phyloP scores from a whole-genome alignment of 805 yeast genomes.

The Starmerella stellata region DNA sequence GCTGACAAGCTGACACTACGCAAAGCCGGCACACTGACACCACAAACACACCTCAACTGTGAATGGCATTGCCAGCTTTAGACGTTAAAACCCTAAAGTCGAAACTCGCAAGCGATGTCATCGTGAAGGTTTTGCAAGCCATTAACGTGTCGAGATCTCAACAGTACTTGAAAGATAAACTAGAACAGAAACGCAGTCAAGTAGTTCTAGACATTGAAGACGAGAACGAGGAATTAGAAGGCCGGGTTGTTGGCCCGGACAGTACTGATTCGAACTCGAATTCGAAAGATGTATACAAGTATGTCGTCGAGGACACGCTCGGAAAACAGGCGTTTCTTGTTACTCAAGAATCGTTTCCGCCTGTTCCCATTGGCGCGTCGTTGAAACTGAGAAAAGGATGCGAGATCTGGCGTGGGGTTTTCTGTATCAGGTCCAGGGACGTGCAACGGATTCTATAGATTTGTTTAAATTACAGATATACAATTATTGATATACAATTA shows the following conservation, averaged over 20 bases:
- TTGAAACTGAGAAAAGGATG: constrained; percentile 1
- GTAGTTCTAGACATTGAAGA: background rate
- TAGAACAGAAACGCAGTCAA: background rate
- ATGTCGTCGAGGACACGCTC: constrained; percentile 9
- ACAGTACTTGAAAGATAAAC: background rate
- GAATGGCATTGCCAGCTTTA: background rate
- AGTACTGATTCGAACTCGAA: background rate
- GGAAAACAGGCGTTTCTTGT: constrained; percentile 7
- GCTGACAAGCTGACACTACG: no score
- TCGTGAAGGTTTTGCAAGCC: background rate
- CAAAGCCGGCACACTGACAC: no score
- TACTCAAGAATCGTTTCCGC: background rate
- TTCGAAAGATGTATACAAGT: constrained; percentile 1
- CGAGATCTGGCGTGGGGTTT: constrained; percentile 11
- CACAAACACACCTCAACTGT: no score
- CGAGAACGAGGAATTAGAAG: background rate
- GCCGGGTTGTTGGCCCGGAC: no score
- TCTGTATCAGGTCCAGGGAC: background rate
- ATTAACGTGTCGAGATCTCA: background rate
- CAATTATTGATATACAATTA: no score
- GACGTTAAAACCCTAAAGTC: background rate
- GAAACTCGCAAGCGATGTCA: background rate
- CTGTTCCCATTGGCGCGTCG: constrained; percentile 1
- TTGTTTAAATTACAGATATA: background rate
- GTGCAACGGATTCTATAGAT: no score